Base-by-base conservation (phyloP, 2,329 filamentous ascomycete genomes). In the Curvularia verruculosa region DNA sequence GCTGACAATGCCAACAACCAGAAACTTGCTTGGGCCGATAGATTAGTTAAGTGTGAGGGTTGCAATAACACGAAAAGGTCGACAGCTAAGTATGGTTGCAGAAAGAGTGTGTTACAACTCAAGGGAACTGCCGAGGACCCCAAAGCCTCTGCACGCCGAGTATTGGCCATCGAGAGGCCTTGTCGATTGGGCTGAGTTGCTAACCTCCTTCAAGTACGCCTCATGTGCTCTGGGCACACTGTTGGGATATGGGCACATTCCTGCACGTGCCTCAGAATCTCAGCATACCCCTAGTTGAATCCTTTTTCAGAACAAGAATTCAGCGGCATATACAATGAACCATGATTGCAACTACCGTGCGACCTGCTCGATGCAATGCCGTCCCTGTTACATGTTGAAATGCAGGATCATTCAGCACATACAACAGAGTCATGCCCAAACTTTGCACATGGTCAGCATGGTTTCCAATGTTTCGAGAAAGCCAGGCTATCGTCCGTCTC, bases 241-340 rank as follows among this genome's bases (percentile, higher is more conserved):
- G 28, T 39, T 43, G 26, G 36, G 6, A 34, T 49, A 21, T 37
- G 37, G n/a, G 28, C 19, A 36, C 34, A 8, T 24, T 31, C 41
- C 26, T 18, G 40, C 44, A 48, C 45, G 29, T 49, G 44, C 39
- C 26, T 39, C 34, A 50, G 44, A 45, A 45, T 18, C 24, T 31
- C 48, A 36, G 50, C 54, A 61, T 52, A 47, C 56, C 45, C 55
- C 49, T 10, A 45, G 26, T 55, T 55, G n/a, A 41, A 52, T 49
- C 48, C 34, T 40, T n/a, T 23, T 37, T 54, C 46, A 53, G 60
- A 58, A 60, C 52, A 40, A 44, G 59, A 43, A 48, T 24, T 23
- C 45, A 59, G 39, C 28, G 23, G 48, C 40, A 47, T 5, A 57
- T 64, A 58, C 64, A 62, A 59, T 58, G 58, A 58, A 52, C 41